Evolutionary conservation across 352 stramenopile species (phyloP), one percentile per base, ranked within the genome.

Genomic region (Phytophthora brassicae): DNA sequence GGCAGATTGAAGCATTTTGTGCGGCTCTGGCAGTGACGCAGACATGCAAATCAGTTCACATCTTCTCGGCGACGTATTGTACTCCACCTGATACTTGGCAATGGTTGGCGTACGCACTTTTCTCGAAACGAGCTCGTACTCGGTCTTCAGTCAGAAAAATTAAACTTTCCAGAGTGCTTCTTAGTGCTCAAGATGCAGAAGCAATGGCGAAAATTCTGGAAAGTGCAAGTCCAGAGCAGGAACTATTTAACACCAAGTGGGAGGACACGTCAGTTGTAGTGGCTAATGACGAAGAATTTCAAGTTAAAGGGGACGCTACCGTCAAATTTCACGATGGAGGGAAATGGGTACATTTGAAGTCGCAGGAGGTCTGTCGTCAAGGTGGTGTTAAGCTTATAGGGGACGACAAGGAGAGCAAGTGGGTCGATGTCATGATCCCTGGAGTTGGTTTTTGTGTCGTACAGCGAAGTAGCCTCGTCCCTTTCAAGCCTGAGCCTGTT

Each of bases 101-200:
- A 29, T 54, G 46, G 46, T 26, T 54, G n/a, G 28, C 46, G 11
- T 54, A 54, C 19, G 46, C 46, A 11, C 19, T 54, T 29, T 54
- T 54, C 46, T 54, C 28, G 28, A 42, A 54, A 29, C 28, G 17
- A 42, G 29, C 46, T 14, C 29, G 19, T n/a, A 19, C 17, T 12
- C 29, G 2, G 17, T 54, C 46, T 17, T 43, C 46, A 19, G 29
- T 43, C 16, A 42, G 31, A 26, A 43, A 6, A 19, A 42, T 54
- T 13, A 54, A 29, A 28, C 29, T 54, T 19, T 17, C 16, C 4
- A 8, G 26, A 54, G 46, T 54, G 46, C 9, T 3, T 19, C 13
- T 43, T 13, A 54, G 6, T 20, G 22, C 29, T 41, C 17, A 54
- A 17, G 24, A 41, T 28, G 29, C 12, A 13, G 16, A 54, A 20